Conservation (phyloP, 163 green algal genomes). For the Scenedesmus sp. region DNA sequence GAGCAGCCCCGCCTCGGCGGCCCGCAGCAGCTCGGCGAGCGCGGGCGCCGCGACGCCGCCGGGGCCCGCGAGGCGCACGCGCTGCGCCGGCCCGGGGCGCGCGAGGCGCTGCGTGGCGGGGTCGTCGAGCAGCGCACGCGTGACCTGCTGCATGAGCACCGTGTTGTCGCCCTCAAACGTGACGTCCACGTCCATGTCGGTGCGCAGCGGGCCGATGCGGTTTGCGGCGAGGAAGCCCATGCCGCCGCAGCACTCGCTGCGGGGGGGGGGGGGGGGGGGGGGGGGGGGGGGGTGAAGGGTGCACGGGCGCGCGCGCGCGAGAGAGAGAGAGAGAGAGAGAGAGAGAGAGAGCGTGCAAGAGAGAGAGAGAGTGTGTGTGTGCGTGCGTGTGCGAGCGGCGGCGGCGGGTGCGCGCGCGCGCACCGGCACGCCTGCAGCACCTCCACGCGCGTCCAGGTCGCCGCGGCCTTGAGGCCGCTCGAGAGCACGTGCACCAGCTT, state of each 20-base stretch:
- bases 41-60: not conserved
- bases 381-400: too few relatives aligned
- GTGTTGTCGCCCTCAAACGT: slow-evolving; percentile 97
- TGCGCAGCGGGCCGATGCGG: slow-evolving; percentile 87
- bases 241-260: slow-evolving; percentile 87
- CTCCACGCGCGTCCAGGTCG: slow-evolving; percentile 83
- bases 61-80: not conserved
- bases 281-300: not conserved
- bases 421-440: slow-evolving; percentile 71
- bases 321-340: not conserved
- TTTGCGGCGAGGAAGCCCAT: slow-evolving; percentile 88
- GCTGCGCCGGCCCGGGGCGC: not conserved
- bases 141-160: slow-evolving; percentile 93
- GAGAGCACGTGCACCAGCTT: slow-evolving; percentile 90
- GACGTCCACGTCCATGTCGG: slow-evolving; percentile 88
- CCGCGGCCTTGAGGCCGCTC: slow-evolving; percentile 87
- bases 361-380: too few relatives aligned
- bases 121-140: slow-evolving; percentile 61
- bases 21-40: slow-evolving; percentile 62
- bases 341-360: not conserved
- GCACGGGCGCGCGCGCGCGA: not conserved
- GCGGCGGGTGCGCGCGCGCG: too few relatives aligned
- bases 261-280: not conserved
- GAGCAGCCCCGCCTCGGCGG: slow-evolving; percentile 57
- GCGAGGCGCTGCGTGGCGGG: slow-evolving; percentile 1